Evolutionary conservation across 805 yeast species (phyloP).

Genomic region (Groenewaldozyma salmanticensis): DNA sequence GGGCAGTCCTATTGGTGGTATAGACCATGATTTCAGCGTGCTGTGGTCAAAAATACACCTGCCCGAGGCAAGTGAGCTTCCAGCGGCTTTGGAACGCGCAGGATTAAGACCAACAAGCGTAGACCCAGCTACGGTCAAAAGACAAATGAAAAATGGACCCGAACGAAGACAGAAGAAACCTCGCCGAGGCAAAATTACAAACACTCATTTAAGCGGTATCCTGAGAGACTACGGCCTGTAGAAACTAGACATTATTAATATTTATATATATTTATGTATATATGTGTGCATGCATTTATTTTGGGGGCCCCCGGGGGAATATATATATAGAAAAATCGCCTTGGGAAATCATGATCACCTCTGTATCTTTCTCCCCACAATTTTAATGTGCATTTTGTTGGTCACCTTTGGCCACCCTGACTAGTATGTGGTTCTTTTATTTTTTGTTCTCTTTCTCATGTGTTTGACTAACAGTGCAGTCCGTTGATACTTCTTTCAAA

Average conservation of each 20-base stretch:
- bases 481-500: slow-evolving; percentile 72
- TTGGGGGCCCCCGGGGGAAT: not conserved
- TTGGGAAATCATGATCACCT: too few species aligned
- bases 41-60: slow-evolving; percentile 74
- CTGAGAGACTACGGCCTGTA: slow-evolving; percentile 60
- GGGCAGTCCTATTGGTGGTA: slow-evolving; percentile 61
- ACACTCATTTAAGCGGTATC: slow-evolving; percentile 93
- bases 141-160: slow-evolving; percentile 41
- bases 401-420: slow-evolving; percentile 60
- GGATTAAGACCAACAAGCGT: slow-evolving; percentile 96
- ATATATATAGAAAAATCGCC: too few species aligned
- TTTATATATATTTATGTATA: not conserved
- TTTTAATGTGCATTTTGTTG: slow-evolving; percentile 83
- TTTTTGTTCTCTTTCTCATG: not conserved
- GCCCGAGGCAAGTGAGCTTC: slow-evolving; percentile 76
- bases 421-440: slow-evolving; percentile 30
- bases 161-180: slow-evolving; percentile 81
- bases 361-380: too few species aligned
- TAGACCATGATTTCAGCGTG: slow-evolving; percentile 72
- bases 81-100: slow-evolving; percentile 63
- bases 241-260: too few species aligned
- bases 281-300: not conserved
- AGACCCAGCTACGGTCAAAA: slow-evolving; percentile 90
- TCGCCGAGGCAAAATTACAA: slow-evolving; percentile 87
- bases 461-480: slow-evolving; percentile 14